phyloP scores from a whole-genome alignment of 1,284 basidiomycete genomes.

The Rhodofomes roseus region DNA sequence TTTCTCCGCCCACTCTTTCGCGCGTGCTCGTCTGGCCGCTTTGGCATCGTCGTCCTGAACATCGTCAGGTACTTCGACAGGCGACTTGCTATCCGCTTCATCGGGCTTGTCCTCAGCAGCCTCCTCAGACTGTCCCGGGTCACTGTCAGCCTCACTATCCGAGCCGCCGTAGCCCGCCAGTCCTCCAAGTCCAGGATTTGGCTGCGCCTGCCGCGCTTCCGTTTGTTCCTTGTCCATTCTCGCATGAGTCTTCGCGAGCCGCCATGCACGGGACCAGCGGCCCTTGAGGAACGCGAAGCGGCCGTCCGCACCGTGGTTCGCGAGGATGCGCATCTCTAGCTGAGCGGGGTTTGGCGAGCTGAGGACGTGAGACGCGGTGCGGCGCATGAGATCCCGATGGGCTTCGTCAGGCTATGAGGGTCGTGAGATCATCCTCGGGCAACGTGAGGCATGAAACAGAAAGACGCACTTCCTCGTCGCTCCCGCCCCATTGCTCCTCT shows the following conservation, averaged over 20 bases:
- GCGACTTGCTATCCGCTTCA: background rate
- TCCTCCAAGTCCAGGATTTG: conserved; percentile 29
- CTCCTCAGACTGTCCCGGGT: conserved; percentile 4
- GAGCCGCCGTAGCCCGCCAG: conserved; percentile 54
- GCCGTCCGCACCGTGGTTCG: conserved; percentile 71
- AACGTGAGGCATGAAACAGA: background rate
- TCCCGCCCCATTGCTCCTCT: conserved; percentile 62
- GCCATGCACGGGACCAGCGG: conserved; percentile 67
- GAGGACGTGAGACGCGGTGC: conserved; percentile 67
- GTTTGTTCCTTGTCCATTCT: conserved; percentile 33
- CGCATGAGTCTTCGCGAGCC: conserved; percentile 39
- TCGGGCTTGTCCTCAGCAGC: conserved; percentile 3
- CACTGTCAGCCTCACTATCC: conserved; percentile 38
- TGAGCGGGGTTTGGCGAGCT: conserved; percentile 72
- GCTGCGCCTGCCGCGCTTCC: conserved; percentile 25
- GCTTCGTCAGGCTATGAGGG: conserved; percentile 57
- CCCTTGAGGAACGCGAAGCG: conserved; percentile 80
- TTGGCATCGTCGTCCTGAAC: conserved; percentile 33
- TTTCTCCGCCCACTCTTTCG: conserved; percentile 53
- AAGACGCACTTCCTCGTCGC: conserved; percentile 67
- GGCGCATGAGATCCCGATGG: conserved; percentile 67
- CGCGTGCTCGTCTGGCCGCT: conserved; percentile 47
- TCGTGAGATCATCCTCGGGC: background rate
- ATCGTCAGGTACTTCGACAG: background rate
- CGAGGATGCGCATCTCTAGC: conserved; percentile 83